Base-by-base conservation (phyloP, 1,139 yeast species). In the Hyphopichia buzzinii region DNA sequence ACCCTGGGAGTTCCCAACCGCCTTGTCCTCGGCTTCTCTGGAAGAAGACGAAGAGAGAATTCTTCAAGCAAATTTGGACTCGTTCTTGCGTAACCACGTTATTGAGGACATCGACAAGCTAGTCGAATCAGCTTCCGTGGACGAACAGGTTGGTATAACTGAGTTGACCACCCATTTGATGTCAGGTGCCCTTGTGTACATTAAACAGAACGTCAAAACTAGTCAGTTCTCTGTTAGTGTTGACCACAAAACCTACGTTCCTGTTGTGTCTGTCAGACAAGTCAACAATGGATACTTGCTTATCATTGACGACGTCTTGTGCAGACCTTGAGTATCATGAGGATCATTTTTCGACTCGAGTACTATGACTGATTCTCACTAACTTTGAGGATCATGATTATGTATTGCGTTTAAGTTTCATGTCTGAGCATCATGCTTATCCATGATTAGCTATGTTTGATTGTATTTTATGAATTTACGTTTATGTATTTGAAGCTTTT, bases 1-100 rank as follows among this genome's bases (percentile, higher is more conserved):
- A 50, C 89, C 89, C 25, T 82, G 89, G 89, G 79, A 80, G 49
- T 82, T 79, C 53, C 89, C 90, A 1, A 55, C 50, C 8, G 41
- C 61, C 2, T 58, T 78, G 13, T 64, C 62, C 5, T 46, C 43
- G 14, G 53, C 47, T 11, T 65, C 54, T 12, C 53, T 58, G 30
- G 73, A 69, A 19, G 62, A 65, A 41, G 66, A 64, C 27, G 60
- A 65, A 14, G 81, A 77, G 33, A 52, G 57, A 24, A 62, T 70
- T 0, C 67, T 75, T 5, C 53, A 58, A 11, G 47, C 60, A 4
- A 83, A 83, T 52, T 57, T 80, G 29, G 54, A 68, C 30, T 61
- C 63, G 42, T 82, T 79, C 47, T 67, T 81, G 27, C 60, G 69
- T 42, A 72, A 79, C 19, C 89, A 83, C 54, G 57, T 81, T 13